These are phyloP conservation scores for Paradendryphiella salina DNA, from an alignment of 2,329 filamentous ascomycete genomes.

Conservation along the genomic window DNA sequence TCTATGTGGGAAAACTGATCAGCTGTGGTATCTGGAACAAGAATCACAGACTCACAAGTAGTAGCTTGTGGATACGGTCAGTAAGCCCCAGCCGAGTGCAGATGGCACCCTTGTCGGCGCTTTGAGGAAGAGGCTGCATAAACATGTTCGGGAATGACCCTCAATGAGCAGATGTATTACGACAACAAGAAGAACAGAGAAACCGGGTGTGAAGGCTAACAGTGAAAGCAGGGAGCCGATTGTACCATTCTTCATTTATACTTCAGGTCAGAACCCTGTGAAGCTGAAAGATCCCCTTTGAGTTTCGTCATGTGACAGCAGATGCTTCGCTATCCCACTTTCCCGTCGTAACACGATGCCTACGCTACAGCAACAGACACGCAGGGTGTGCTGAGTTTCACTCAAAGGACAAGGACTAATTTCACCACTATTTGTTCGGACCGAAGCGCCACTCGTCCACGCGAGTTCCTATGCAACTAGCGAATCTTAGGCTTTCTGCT, in stretches of 20 bases:
- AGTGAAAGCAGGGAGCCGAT: background rate
- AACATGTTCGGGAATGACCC: constrained; percentile 19
- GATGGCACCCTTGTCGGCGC: constrained; percentile 52
- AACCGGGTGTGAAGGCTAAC: background rate
- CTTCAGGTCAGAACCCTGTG: constrained; percentile 7
- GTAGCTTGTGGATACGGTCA: constrained; percentile 49
- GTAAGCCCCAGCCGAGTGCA: constrained; percentile 50
- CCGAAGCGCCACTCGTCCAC: constrained; percentile 28
- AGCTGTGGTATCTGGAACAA: background rate
- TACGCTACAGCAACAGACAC: constrained; percentile 23
- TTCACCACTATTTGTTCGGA: constrained; percentile 22
- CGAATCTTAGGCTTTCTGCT: constrained; percentile 18
- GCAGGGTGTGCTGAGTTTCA: constrained; percentile 23
- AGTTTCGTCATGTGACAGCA: constrained; percentile 30
- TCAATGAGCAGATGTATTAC: constrained; percentile 2
- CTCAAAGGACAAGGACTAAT: constrained; percentile 15
- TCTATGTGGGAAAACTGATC: constrained; percentile 31
- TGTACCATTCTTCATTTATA: constrained; percentile 26
- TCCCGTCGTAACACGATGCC: constrained; percentile 23
- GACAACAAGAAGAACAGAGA: background rate
- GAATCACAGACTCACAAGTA: constrained; percentile 47
- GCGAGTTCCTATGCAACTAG: constrained; percentile 24
- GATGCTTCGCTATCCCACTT: constrained; percentile 23
- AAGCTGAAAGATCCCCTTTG: constrained; percentile 14
- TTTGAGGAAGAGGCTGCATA: constrained; percentile 45